A percentile compares a stretch with the other conserved stretches of the same genome.
Conservation (phyloP, 2,329 filamentous ascomycete species). For the Aspergillus unguis region DNA sequence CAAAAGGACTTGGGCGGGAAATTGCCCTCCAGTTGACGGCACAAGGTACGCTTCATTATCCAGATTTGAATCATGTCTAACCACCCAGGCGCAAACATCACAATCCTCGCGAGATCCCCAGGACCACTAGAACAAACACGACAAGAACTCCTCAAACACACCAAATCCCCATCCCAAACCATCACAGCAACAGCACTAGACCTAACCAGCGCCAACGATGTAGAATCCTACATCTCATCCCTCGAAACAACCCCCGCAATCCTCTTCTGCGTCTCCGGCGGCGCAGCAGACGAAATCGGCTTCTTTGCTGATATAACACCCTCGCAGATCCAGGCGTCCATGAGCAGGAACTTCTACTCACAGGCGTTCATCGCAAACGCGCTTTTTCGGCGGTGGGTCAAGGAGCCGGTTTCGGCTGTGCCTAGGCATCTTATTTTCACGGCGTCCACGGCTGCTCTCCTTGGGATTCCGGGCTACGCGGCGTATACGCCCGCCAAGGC, state of each 20-base stretch:
- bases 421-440: conserved; percentile 14
- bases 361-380: conserved; percentile 10
- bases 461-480: conserved; percentile 13
- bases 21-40: conserved; percentile 1
- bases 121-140: not conserved
- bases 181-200: not conserved
- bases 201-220: not conserved
- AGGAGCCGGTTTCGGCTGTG: not conserved
- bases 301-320: conserved; percentile 19
- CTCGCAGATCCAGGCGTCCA: conserved; percentile 11
- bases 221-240: conserved; percentile 1
- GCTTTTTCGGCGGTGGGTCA: conserved; percentile 9
- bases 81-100: conserved; percentile 7
- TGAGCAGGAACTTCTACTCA: conserved; percentile 13
- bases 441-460: conserved; percentile 9
- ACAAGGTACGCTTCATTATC: not conserved
- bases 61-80: not conserved
- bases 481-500: conserved; percentile 15
- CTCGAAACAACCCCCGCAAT: conserved; percentile 5
- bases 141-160: not conserved
- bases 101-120: conserved; percentile 1
- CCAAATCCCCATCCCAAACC: not conserved
- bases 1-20: conserved; percentile 9
- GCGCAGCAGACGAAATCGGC: conserved; percentile 15
- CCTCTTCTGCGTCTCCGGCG: conserved; percentile 20